Percentiles rank a stretch among this genome's conserved stretches.
Evolutionary conservation across 352 stramenopile species (phyloP).

Genomic region (Globisporangium nodosum): DNA sequence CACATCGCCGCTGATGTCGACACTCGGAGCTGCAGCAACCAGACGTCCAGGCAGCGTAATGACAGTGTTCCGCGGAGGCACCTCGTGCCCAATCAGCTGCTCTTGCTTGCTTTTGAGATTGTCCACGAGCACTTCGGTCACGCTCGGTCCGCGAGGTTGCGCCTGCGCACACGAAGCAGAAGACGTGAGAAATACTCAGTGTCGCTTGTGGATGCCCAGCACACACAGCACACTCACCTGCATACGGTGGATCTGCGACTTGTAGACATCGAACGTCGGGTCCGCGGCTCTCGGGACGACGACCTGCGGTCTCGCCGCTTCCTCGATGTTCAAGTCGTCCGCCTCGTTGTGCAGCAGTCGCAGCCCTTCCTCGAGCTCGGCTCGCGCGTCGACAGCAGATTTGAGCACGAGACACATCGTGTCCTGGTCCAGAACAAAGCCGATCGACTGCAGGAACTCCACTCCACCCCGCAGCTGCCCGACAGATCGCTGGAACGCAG

Average conservation of each 20-base stretch:
- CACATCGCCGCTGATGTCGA: not conserved
- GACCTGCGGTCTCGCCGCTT: slow-evolving; percentile 38
- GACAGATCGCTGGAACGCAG: slow-evolving; percentile 65
- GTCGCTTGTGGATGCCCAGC: not conserved
- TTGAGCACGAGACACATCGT: slow-evolving; percentile 42
- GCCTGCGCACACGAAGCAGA: slow-evolving; percentile 27
- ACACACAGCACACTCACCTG: slow-evolving; percentile 24
- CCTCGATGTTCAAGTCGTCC: slow-evolving; percentile 64
- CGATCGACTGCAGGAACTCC: slow-evolving; percentile 62
- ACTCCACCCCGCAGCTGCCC: slow-evolving; percentile 61
- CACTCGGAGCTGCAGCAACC: not conserved
- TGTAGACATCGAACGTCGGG: slow-evolving; percentile 71
- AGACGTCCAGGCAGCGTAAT: slow-evolving; percentile 33
- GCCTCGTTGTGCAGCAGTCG: slow-evolving; percentile 66
- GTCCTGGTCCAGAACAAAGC: slow-evolving; percentile 50
- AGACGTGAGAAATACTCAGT: not conserved
- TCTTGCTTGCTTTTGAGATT: slow-evolving; percentile 76
- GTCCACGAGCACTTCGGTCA: slow-evolving; percentile 72
- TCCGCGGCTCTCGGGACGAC: slow-evolving; percentile 28
- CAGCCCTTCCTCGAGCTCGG: slow-evolving; percentile 41
- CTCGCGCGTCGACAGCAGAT: slow-evolving; percentile 17
- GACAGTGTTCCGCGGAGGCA: slow-evolving; percentile 60
- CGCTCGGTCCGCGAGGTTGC: slow-evolving; percentile 71
- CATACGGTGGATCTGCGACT: slow-evolving; percentile 78
- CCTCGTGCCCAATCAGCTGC: slow-evolving; percentile 49